Base-by-base conservation (phyloP, 768 basidiomycete species). In the Pluteus cervinus region DNA sequence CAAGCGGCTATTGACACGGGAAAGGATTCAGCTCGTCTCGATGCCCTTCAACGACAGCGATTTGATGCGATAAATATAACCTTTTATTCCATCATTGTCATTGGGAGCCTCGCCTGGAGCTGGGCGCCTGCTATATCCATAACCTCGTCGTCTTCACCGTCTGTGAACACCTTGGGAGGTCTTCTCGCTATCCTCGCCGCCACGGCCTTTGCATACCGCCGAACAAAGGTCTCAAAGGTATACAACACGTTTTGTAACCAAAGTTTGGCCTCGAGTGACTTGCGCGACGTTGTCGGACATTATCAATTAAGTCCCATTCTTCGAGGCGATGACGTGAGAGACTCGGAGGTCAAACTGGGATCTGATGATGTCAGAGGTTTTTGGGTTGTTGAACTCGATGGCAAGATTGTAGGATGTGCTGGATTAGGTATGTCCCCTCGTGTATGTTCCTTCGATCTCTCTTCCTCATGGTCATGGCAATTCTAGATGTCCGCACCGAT, bases 361-460 rank as follows among this genome's bases (percentile, higher is more conserved):
- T 15, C 36, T 12, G 28, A 18, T 10, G 46, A 45, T 1, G 44
- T 29, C 12, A 51, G 41, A 26, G 43, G 44, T 5, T 54, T 56
- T 37, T 56, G 55, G 55, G 51, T 54, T 10, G 55, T 49, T 12
- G 52, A 56, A 29, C 28, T 33, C 4, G 30, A 30, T 23, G 10
- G 38, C 4, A 41, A 46, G 23, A 42, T 54, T 14, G 43, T 53
- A 7, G 55, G 55, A 3, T 44, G 32, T 42, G 40, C 52, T 30
- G 52, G 44, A 4, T 36, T 56, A 15, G 48, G 55, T 52, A 24
- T 22, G 43, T 41, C n/a, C 7, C 18, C 1, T 14, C 6, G 28
- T 40, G n/a, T 28, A n/a, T 22, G 2, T 9, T 22, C 9, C 11
- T 10, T 8, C 42, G 7, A 17, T 28, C 17, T 20, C 24, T 24